These are phyloP conservation scores for Haematococcus sp. DNA, from an alignment of 139 green algal species.

Conservation along the genomic window DNA sequence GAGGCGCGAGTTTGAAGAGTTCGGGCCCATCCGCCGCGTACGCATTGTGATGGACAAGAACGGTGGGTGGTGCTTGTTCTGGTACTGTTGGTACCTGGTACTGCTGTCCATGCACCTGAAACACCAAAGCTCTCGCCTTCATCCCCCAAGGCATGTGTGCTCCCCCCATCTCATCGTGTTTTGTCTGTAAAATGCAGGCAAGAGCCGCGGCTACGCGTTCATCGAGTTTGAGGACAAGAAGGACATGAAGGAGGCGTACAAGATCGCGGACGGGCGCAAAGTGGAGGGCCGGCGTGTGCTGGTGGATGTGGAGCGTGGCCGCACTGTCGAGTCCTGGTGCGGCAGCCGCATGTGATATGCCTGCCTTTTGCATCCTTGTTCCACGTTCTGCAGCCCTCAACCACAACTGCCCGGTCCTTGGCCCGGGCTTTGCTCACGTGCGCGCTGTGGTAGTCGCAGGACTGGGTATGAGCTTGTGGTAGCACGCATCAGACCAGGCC, in stretches of 20 bases:
- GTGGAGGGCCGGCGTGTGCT: constrained; percentile 74
- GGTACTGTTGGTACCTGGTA: too few relatives aligned
- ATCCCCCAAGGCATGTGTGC: not conserved
- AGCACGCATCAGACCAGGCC: too few relatives aligned
- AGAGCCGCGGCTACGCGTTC: constrained; percentile 85
- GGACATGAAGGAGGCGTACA: constrained; percentile 94
- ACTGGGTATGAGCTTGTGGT: too few relatives aligned
- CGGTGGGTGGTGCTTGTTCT: too few relatives aligned
- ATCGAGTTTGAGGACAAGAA: constrained; percentile 89
- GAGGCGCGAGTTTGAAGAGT: constrained; percentile 83
- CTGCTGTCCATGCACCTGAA: too few relatives aligned
- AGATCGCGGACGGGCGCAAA: constrained; percentile 75
- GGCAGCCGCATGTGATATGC: not conserved
- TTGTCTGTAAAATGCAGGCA: constrained; percentile 46
- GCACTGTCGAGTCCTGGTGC: constrained; percentile 85
- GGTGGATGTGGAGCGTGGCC: constrained; percentile 86
- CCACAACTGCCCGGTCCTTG: not conserved
- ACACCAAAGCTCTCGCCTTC: not conserved
- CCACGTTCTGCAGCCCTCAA: too few relatives aligned
- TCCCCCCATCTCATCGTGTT: not conserved
- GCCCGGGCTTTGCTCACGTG: not conserved
- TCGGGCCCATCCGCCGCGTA: constrained; percentile 78
- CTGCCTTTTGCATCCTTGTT: not conserved
- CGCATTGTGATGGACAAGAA: constrained; percentile 72
- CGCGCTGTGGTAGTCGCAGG: too few relatives aligned